phyloP scores from a whole-genome alignment of 306 rosid species.

The Luffa acutangula region DNA sequence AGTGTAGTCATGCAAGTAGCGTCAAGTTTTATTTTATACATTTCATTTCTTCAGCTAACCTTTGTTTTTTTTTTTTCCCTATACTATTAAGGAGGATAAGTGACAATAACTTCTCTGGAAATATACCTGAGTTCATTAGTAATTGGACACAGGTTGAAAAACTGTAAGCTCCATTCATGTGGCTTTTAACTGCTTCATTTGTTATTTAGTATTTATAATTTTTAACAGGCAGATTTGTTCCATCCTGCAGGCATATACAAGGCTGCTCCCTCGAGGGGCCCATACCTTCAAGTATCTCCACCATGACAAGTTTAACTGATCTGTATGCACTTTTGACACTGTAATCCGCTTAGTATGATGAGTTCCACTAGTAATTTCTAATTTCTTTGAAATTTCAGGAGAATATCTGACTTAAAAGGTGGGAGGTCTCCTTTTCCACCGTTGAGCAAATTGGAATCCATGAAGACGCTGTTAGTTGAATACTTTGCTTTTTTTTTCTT shows the following conservation, averaged over 20 bases:
- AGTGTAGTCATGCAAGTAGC: not conserved
- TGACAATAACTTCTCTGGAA: slow-evolving; percentile 67
- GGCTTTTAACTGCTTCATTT: slow-evolving; percentile 13
- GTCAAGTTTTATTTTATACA: not conserved
- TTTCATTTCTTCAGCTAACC: not conserved
- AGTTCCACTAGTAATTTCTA: slow-evolving; percentile 17
- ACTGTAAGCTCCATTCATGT: slow-evolving; percentile 44
- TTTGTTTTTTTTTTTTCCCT: not conserved
- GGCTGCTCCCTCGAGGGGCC: slow-evolving; percentile 88
- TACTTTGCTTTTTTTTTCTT: slow-evolving; percentile 20
- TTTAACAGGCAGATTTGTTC: not conserved
- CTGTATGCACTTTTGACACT: slow-evolving; percentile 42
- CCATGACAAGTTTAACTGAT: slow-evolving; percentile 52
- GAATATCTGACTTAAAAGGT: slow-evolving; percentile 71
- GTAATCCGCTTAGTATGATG: slow-evolving; percentile 6
- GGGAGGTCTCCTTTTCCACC: slow-evolving; percentile 47
- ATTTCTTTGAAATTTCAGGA: slow-evolving; percentile 39
- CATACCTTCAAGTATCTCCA: slow-evolving; percentile 64
- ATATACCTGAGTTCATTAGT: slow-evolving; percentile 69
- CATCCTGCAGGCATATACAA: slow-evolving; percentile 49
- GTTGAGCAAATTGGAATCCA: slow-evolving; percentile 41
- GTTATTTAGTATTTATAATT: not conserved
- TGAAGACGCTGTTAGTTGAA: slow-evolving; percentile 74
- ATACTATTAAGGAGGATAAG: slow-evolving; percentile 58
- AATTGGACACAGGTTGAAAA: slow-evolving; percentile 51